Percentiles rank a stretch among this genome's conserved stretches.
Evolutionary conservation across 2,329 filamentous ascomycete species (phyloP).

Genomic region (Pseudogymnoascus sp.): DNA sequence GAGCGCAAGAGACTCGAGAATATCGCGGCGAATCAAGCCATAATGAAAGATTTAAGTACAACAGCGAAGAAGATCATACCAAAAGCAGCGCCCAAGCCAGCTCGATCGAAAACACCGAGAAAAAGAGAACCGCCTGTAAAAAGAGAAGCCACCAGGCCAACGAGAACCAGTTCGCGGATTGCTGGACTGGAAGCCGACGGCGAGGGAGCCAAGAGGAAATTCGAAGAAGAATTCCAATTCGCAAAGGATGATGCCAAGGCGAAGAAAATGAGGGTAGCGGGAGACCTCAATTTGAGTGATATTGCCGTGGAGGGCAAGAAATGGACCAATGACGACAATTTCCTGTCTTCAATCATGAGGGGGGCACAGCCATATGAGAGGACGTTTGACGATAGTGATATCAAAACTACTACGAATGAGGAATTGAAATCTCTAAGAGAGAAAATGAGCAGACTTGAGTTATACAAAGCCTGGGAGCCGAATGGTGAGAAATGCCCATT

Average conservation of each 20-base stretch:
- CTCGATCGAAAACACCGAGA: slow-evolving; percentile 25
- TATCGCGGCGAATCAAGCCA: slow-evolving; percentile 75
- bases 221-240: slow-evolving; percentile 54
- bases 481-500: slow-evolving; percentile 48
- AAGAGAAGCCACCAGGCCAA: slow-evolving; percentile 41
- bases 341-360: slow-evolving; percentile 55
- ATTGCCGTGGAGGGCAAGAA: slow-evolving; percentile 74
- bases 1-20: slow-evolving; percentile 80
- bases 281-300: slow-evolving; percentile 64
- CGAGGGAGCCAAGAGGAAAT: slow-evolving; percentile 61
- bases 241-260: slow-evolving; percentile 49
- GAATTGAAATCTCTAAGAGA: slow-evolving; percentile 65
- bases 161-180: slow-evolving; percentile 51
- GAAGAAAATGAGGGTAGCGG: slow-evolving; percentile 58
- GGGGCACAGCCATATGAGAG: slow-evolving; percentile 73
- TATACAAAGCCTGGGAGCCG: slow-evolving; percentile 80
- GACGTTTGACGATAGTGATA: slow-evolving; percentile 80
- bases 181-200: slow-evolving; percentile 47
- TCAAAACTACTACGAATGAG: slow-evolving; percentile 70
- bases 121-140: slow-evolving; percentile 39
- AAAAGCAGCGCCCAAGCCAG: slow-evolving; percentile 43
- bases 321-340: slow-evolving; percentile 61
- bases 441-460: slow-evolving; percentile 65
- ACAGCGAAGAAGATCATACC: slow-evolving; percentile 64
- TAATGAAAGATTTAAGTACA: slow-evolving; percentile 69